These are phyloP conservation scores for Hypoxylon perforatum DNA, from an alignment of 495 filamentous ascomycete species.

Conservation along the genomic window DNA sequence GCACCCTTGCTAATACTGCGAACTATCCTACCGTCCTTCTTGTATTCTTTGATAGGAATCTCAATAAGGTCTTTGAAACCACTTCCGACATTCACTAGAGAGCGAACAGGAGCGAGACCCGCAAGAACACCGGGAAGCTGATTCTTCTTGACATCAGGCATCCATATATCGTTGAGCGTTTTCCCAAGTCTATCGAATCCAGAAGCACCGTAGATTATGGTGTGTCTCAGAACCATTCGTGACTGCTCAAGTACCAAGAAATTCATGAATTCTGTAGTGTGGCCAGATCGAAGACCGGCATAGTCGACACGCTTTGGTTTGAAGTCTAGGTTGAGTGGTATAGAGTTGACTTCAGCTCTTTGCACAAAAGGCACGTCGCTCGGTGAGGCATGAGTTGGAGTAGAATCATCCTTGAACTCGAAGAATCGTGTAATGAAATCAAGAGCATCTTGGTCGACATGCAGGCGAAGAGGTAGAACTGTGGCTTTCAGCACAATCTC, in stretches of 20 bases:
- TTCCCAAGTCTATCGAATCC: slow-evolving; percentile 90
- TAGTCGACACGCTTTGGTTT: slow-evolving; percentile 98
- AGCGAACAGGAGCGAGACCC: slow-evolving; percentile 88
- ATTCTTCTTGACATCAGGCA: slow-evolving; percentile 88
- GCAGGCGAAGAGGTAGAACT: slow-evolving; percentile 86
- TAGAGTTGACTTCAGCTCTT: slow-evolving; percentile 83
- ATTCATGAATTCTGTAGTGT: slow-evolving; percentile 99
- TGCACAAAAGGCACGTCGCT: slow-evolving; percentile 90
- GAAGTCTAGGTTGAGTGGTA: slow-evolving; percentile 90
- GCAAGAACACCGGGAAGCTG: slow-evolving; percentile 91
- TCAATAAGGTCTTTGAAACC: slow-evolving; percentile 88
- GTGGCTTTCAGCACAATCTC: slow-evolving; percentile 90
- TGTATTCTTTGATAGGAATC: slow-evolving; percentile 90
- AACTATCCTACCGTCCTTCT: slow-evolving; percentile 91
- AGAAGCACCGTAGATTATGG: slow-evolving; percentile 90
- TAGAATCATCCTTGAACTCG: slow-evolving; percentile 89
- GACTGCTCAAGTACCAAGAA: slow-evolving; percentile 92
- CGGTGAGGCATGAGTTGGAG: slow-evolving; percentile 60
- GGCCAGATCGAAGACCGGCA: slow-evolving; percentile 92
- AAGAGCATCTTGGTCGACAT: slow-evolving; percentile 97
- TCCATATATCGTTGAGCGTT: slow-evolving; percentile 95
- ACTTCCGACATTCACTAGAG: slow-evolving; percentile 87
- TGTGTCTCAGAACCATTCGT: slow-evolving; percentile 85
- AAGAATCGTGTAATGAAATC: slow-evolving; percentile 98
- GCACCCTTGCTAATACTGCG: slow-evolving; percentile 92